These are phyloP conservation scores for Zopfia rhizophila DNA, from an alignment of 2,329 filamentous ascomycete species.

Conservation along the genomic window DNA sequence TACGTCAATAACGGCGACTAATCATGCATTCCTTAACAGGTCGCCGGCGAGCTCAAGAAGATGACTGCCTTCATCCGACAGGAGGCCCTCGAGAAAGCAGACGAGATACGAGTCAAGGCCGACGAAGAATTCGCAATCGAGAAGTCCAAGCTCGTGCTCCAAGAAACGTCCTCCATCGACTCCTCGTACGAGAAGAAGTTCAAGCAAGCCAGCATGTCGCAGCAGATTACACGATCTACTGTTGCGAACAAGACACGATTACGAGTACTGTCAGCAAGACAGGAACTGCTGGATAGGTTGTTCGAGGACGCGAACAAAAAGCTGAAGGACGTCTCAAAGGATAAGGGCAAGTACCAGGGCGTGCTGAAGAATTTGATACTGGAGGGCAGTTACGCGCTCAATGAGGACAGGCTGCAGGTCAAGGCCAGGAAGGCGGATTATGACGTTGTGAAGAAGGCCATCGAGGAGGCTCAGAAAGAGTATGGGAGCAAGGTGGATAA, in stretches of 20 bases:
- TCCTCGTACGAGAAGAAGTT: conserved; percentile 96
- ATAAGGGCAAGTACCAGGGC: conserved; percentile 78
- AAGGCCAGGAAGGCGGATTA: conserved; percentile 83
- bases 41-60: conserved; percentile 98
- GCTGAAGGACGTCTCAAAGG: conserved; percentile 73
- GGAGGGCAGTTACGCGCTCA: conserved; percentile 88
- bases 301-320: conserved; percentile 83
- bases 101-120: conserved; percentile 97
- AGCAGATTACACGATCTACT: conserved; percentile 97
- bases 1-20: not conserved
- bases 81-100: conserved; percentile 95
- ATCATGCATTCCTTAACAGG: conserved; percentile 64
- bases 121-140: conserved; percentile 99
- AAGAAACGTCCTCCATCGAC: conserved; percentile 95
- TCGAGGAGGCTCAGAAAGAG: conserved; percentile 78
- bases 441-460: conserved; percentile 79
- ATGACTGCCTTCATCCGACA: conserved; percentile 99
- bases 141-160: conserved; percentile 97
- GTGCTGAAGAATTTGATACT: conserved; percentile 84
- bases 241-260: conserved; percentile 96
- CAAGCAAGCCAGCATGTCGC: conserved; percentile 97
- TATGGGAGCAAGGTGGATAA: conserved; percentile 82
- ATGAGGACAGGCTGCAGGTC: conserved; percentile 80
- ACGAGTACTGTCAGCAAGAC: conserved; percentile 84
- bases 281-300: conserved; percentile 89